Percentiles rank a stretch among this genome's conserved stretches.
These are phyloP conservation scores for Nectriaceae sp. DNA, from an alignment of 2,329 filamentous ascomycete species.

Conservation along the genomic window DNA sequence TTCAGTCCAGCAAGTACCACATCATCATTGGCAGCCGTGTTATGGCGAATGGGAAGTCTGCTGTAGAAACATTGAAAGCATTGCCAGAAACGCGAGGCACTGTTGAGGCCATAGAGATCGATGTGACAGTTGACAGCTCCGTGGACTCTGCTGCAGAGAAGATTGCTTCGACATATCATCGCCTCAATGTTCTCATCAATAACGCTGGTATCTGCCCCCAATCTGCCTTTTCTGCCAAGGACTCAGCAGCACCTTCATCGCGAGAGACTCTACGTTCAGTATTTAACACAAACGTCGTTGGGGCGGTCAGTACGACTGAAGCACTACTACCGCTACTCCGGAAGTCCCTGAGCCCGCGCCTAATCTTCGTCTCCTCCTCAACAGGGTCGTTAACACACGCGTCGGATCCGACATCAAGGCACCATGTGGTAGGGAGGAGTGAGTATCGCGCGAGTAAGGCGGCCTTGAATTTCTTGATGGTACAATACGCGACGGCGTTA, in stretches of 20 bases:
- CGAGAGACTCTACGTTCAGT: neutral
- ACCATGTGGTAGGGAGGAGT: slow-evolving; percentile 3
- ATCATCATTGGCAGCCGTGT: slow-evolving; percentile 6
- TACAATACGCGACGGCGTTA: slow-evolving; percentile 6
- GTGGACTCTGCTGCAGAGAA: slow-evolving; percentile 4
- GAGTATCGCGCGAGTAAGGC: slow-evolving; percentile 11
- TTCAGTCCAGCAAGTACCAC: slow-evolving; percentile 1
- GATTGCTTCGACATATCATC: neutral
- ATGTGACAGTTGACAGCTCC: slow-evolving; percentile 1
- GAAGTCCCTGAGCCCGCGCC: slow-evolving; percentile 3
- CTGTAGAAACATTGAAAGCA: neutral
- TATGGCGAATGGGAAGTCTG: slow-evolving; percentile 1
- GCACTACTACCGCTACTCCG: slow-evolving; percentile 5
- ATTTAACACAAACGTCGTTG: slow-evolving; percentile 5
- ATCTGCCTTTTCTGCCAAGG: slow-evolving; percentile 5
- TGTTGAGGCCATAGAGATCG: slow-evolving; percentile 3
- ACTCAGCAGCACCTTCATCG: neutral
- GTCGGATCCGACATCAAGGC: slow-evolving; percentile 1
- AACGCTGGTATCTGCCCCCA: slow-evolving; percentile 6
- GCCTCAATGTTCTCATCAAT: slow-evolving; percentile 9
- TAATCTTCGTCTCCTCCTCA: slow-evolving; percentile 8
- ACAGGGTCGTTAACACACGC: slow-evolving; percentile 6
- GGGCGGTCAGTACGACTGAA: slow-evolving; percentile 7
- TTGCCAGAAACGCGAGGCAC: slow-evolving; percentile 8
- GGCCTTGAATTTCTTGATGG: slow-evolving; percentile 10